These are phyloP conservation scores for Globisporangium irregulare DNA, from an alignment of 352 stramenopile genomes.

Conservation along the genomic window DNA sequence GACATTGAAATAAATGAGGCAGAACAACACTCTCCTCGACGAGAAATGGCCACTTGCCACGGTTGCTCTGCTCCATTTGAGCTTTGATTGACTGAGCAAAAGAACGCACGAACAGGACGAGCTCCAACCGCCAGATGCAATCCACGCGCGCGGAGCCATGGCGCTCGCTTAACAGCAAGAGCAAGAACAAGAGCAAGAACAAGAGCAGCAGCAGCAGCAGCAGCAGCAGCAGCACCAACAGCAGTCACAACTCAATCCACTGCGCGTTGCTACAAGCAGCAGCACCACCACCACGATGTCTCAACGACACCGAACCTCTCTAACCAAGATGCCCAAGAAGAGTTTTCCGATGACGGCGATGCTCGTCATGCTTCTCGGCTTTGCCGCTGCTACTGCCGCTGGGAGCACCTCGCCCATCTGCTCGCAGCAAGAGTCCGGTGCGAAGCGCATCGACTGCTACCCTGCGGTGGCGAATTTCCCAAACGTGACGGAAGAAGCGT, in stretches of 20 bases:
- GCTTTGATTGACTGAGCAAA: neutral
- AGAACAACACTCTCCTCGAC: neutral
- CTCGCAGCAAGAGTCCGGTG: neutral
- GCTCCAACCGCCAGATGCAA: neutral
- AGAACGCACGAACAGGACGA: neutral
- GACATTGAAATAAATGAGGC: neutral
- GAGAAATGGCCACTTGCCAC: neutral
- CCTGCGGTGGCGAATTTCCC: slow-evolving; percentile 55
- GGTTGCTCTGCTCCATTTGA: neutral
- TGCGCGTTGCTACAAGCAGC: neutral
- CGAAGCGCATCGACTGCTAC: slow-evolving; percentile 70
- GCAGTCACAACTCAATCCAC: slow-evolving; percentile 2
- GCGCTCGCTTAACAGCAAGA: neutral
- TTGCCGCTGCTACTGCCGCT: slow-evolving; percentile 16
- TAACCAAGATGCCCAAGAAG: neutral
- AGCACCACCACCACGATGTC: neutral
- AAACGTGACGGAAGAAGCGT: slow-evolving; percentile 71
- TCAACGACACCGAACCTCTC: neutral
- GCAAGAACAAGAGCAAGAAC: neutral
- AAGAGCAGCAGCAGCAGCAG: neutral
- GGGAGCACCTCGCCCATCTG: neutral
- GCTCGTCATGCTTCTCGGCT: slow-evolving; percentile 20
- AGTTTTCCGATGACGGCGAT: neutral
- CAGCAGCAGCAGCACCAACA: neutral
- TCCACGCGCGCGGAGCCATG: neutral